Evolutionary conservation across 2,329 filamentous ascomycete genomes (phyloP).

Genomic region (Penicillium polonicum): DNA sequence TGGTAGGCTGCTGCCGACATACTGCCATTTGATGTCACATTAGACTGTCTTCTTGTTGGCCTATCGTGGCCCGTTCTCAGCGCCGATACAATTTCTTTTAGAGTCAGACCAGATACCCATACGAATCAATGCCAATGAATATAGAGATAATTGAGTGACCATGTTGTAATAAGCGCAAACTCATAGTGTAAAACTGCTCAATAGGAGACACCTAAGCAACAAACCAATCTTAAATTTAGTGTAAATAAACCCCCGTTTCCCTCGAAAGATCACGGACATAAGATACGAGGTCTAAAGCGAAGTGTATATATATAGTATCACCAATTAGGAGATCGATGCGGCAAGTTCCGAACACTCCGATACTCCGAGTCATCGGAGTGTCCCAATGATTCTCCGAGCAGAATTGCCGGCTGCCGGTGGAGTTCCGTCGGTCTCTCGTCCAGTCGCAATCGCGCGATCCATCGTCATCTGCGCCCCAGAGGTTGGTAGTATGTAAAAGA

Average conservation of each 20-base stretch:
- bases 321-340: neutral
- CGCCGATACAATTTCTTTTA: constrained; percentile 13
- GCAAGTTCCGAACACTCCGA: constrained; percentile 24
- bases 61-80: neutral
- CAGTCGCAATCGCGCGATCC: constrained; percentile 18
- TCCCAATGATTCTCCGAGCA: constrained; percentile 18
- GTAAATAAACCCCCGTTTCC: no score
- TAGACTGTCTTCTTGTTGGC: constrained; percentile 1
- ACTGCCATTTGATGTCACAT: neutral
- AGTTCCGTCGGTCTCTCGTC: constrained; percentile 12
- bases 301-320: neutral
- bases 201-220: neutral
- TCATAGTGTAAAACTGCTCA: neutral
- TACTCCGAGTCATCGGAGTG: constrained; percentile 21
- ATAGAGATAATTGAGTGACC: neutral
- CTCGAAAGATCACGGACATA: neutral
- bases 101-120: constrained; percentile 27
- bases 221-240: neutral
- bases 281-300: neutral
- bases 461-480: constrained; percentile 21
- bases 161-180: neutral
- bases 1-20: constrained; percentile 35
- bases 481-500: constrained; percentile 31
- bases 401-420: constrained; percentile 18
- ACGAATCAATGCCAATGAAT: constrained; percentile 14